Evolutionary conservation across 495 filamentous ascomycete genomes (phyloP), one percentile per base, ranked within the genome.

Genomic region (Hypoxylon lenormandii): DNA sequence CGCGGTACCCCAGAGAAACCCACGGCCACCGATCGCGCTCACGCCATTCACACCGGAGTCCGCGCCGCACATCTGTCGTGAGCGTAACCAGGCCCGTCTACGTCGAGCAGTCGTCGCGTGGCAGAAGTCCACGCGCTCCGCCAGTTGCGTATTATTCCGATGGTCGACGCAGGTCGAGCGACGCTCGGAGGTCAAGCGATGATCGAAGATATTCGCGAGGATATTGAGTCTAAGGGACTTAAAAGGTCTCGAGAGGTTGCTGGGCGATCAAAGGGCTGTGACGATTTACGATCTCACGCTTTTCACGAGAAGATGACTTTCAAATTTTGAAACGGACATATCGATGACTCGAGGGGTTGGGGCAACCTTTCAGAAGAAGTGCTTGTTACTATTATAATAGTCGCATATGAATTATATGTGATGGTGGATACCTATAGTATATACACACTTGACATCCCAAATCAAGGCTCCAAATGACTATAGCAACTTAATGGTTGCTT

Each of bases 41-140:
- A 0, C 66, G 63, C 16, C 73, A 73, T 49, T 73, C 70, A 0
- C 64, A 70, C 36, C 64, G 23, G 4, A 72, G 70, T 40, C 66
- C 72, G 10, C 53, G 66, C 21, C 70, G 72, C 30, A 59, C 66
- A 12, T 61, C 64, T 0, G 60, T 69, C 5, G 70, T 75, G 37
- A 66, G 64, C 22, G 56, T 73, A 11, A 72, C 70, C 16, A 48
- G 70, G 46, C 73, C 73, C 10, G 70, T 73, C 3, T 66, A 61
- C 13, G 55, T 64, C 36, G 70, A 67, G 10, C 58, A 21, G 12
- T 13, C 30, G n/a, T 16, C 21, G 4, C 66, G 72, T 4, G 47
- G 65, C 10, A 66, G 70, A 30, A 75, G 73, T n/a, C 73, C 73
- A 1, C 59, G 66, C 0, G 73, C 70, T 2, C 73, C 73, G 0